Percentiles rank a stretch among this genome's conserved stretches.
phyloP scores from a whole-genome alignment of 2,329 filamentous ascomycete genomes.

The Cladosporium oxysporum region DNA sequence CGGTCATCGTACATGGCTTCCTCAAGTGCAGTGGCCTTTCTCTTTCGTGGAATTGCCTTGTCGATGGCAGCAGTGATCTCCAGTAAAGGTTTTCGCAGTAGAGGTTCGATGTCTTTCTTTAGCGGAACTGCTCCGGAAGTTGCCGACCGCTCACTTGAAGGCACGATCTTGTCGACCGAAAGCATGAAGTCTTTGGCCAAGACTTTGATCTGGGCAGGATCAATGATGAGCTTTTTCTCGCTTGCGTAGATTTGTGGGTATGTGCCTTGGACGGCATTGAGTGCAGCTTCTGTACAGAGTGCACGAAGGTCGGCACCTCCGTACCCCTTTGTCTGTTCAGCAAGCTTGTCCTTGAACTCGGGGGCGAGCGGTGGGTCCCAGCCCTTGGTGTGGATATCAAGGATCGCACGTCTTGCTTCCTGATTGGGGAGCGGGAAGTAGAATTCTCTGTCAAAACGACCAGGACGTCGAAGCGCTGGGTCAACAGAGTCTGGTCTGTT shows the following conservation, averaged over 20 bases:
- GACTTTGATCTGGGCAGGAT: slow-evolving; percentile 79
- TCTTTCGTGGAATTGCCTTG: slow-evolving; percentile 77
- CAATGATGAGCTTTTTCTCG: slow-evolving; percentile 84
- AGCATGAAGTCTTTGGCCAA: slow-evolving; percentile 96
- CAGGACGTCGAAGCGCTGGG: slow-evolving; percentile 88
- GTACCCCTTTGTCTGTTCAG: slow-evolving; percentile 90
- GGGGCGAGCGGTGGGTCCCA: slow-evolving; percentile 79
- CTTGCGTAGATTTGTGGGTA: slow-evolving; percentile 96
- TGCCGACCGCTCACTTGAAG: slow-evolving; percentile 88
- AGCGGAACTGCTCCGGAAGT: slow-evolving; percentile 81
- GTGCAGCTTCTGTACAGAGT: slow-evolving; percentile 89
- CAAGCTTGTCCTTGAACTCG: slow-evolving; percentile 79
- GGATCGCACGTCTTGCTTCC: slow-evolving; percentile 77
- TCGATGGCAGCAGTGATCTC: slow-evolving; percentile 66
- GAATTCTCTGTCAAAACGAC: slow-evolving; percentile 95
- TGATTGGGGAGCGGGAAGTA: slow-evolving; percentile 92
- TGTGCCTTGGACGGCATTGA: slow-evolving; percentile 92
- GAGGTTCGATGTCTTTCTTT: slow-evolving; percentile 75
- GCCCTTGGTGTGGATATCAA: slow-evolving; percentile 92
- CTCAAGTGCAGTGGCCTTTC: slow-evolving; percentile 84
- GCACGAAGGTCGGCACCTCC: slow-evolving; percentile 93
- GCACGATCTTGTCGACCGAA: slow-evolving; percentile 92
- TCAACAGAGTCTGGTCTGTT: slow-evolving; percentile 97
- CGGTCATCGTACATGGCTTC: slow-evolving; percentile 92
- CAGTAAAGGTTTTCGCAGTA: slow-evolving; percentile 72